These are phyloP conservation scores for Pontederia paniculata DNA, from an alignment of 176 grass and related monocot genomes.

Conservation along the genomic window DNA sequence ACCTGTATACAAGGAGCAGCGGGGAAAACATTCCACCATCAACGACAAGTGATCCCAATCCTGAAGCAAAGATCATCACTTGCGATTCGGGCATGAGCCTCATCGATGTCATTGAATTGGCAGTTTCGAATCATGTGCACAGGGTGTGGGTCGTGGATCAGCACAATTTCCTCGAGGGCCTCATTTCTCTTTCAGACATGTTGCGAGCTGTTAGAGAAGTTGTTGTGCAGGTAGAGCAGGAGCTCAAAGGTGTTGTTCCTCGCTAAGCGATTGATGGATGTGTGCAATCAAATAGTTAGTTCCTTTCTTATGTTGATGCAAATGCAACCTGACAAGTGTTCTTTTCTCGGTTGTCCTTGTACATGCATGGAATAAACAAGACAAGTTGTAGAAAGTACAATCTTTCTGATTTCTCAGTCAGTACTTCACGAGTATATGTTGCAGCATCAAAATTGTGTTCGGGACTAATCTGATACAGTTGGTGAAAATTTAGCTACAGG, in stretches of 20 bases:
- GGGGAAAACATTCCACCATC: background rate
- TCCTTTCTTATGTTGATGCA: background rate
- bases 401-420: no score
- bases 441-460: no score
- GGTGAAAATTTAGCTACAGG: no score
- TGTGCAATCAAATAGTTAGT: conserved; percentile 17
- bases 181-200: conserved; percentile 59
- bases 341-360: background rate
- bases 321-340: background rate
- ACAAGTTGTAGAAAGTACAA: no score
- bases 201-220: conserved; percentile 40
- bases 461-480: no score
- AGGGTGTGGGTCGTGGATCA: conserved; percentile 62
- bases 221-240: conserved; percentile 36
- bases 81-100: conserved; percentile 44
- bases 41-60: conserved; percentile 1
- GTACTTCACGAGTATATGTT: no score
- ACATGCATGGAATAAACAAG: no score
- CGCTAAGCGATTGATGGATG: background rate
- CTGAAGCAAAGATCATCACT: conserved; percentile 25
- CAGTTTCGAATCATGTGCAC: conserved; percentile 44
- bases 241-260: conserved; percentile 24
- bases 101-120: conserved; percentile 39
- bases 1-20: conserved; percentile 13
- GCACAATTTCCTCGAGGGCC: conserved; percentile 24